Evolutionary conservation across 2,329 filamentous ascomycete genomes (phyloP).

Genomic region (Pseudocercospora eumusae): DNA sequence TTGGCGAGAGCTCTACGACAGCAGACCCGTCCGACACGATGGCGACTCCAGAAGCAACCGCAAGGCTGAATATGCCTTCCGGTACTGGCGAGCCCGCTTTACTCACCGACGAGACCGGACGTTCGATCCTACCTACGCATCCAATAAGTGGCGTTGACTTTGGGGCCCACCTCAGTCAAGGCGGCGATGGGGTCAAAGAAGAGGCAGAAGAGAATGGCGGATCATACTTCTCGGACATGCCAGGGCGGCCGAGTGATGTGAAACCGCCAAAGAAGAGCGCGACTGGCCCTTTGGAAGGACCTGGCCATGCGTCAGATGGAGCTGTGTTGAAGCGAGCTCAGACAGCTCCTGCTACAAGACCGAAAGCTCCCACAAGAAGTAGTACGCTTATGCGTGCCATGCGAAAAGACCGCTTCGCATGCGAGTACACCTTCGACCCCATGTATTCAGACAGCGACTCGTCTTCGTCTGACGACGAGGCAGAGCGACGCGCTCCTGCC

Average conservation of each 20-base stretch:
- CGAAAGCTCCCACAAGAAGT: slow-evolving; percentile 19
- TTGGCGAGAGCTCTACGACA: not conserved
- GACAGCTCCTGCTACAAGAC: slow-evolving; percentile 26
- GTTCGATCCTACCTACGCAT: slow-evolving; percentile 22
- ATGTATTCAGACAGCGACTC: slow-evolving; percentile 32
- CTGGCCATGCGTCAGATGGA: slow-evolving; percentile 3
- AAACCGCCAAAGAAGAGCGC: slow-evolving; percentile 19
- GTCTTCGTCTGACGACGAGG: slow-evolving; percentile 36
- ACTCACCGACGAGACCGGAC: slow-evolving; percentile 18
- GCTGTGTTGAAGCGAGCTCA: slow-evolving; percentile 20
- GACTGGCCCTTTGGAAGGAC: slow-evolving; percentile 9
- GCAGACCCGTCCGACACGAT: not conserved
- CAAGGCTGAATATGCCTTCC: slow-evolving; percentile 2
- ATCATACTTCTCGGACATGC: slow-evolving; percentile 18
- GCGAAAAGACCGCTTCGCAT: slow-evolving; percentile 25
- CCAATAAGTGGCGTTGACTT: slow-evolving; percentile 25
- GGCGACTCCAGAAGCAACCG: slow-evolving; percentile 3
- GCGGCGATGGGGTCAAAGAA: not conserved
- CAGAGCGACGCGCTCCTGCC: slow-evolving; percentile 18
- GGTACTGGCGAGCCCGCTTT: slow-evolving; percentile 10
- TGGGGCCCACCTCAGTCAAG: slow-evolving; percentile 19
- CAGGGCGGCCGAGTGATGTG: slow-evolving; percentile 8
- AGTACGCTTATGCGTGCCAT: slow-evolving; percentile 31
- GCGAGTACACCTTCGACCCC: slow-evolving; percentile 35
- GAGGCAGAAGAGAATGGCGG: slow-evolving; percentile 8